Percentiles rank a stretch among this genome's conserved stretches.
Evolutionary conservation across 306 rosid species (phyloP).

Genomic region (Dicorynia guianensis): DNA sequence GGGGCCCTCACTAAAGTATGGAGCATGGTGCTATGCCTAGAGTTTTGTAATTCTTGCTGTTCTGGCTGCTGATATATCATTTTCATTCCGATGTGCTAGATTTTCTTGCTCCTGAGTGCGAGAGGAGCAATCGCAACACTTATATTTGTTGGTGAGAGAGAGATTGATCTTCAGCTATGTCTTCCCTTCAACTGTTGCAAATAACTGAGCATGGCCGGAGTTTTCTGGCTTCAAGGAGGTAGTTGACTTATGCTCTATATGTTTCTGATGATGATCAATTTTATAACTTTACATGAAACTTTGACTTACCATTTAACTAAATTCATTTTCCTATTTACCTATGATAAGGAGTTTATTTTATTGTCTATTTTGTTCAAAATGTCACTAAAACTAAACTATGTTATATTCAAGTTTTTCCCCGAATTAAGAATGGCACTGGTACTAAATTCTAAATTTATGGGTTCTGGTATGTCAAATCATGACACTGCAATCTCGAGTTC

Average conservation of each 20-base stretch:
- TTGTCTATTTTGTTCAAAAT: neutral
- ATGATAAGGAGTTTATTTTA: constrained; percentile 5
- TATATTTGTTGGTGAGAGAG: constrained; percentile 41
- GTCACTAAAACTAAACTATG: neutral
- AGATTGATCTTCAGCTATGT: constrained; percentile 61
- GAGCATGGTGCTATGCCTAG: constrained; percentile 22
- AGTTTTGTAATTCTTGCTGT: constrained; percentile 32
- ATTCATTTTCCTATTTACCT: constrained; percentile 22
- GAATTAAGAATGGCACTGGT: constrained; percentile 5
- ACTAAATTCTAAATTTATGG: neutral
- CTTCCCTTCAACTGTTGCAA: constrained; percentile 91
- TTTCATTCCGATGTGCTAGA: constrained; percentile 30
- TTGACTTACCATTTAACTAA: constrained; percentile 25
- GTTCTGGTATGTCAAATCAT: constrained; percentile 17
- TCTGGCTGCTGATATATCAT: constrained; percentile 36
- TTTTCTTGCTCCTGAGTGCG: constrained; percentile 36
- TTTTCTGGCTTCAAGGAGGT: constrained; percentile 93
- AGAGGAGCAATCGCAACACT: constrained; percentile 40
- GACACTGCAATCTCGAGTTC: constrained; percentile 25
- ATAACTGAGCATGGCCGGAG: constrained; percentile 81
- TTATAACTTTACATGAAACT: neutral
- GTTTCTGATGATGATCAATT: constrained; percentile 21
- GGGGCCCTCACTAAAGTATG: constrained; percentile 30
- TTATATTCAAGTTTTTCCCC: neutral
- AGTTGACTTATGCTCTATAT: constrained; percentile 25